phyloP scores from a whole-genome alignment of 352 stramenopile genomes.

The Elongisporangium prolatum region DNA sequence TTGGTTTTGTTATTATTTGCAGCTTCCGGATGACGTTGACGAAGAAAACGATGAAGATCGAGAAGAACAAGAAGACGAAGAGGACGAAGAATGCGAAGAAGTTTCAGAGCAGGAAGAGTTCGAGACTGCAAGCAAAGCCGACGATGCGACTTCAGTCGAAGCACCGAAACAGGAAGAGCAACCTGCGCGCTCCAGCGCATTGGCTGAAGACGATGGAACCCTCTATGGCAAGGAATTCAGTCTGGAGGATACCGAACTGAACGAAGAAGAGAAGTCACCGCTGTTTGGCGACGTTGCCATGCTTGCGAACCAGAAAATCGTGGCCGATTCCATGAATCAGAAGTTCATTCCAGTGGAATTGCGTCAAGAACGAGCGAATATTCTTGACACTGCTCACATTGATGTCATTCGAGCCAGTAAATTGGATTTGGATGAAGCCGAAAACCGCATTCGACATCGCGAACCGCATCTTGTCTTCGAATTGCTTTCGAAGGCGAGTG shows the following conservation, averaged over 20 bases:
- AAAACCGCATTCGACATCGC: conserved; percentile 79
- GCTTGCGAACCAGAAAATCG: conserved; percentile 64
- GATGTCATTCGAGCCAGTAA: conserved; percentile 83
- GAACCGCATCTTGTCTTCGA: conserved; percentile 83
- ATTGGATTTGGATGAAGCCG: conserved; percentile 67
- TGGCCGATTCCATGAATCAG: conserved; percentile 79
- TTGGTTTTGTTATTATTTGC: conserved; percentile 4
- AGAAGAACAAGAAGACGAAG: conserved; percentile 20
- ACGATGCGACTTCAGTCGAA: conserved; percentile 32
- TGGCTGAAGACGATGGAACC: conserved; percentile 78
- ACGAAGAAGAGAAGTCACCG: conserved; percentile 46
- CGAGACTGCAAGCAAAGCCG: conserved; percentile 44
- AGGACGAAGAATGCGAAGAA: conserved; percentile 33
- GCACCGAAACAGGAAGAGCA: conserved; percentile 19
- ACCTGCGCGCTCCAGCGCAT: conserved; percentile 58
- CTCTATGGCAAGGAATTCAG: conserved; percentile 80
- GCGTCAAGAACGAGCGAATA: conserved; percentile 44
- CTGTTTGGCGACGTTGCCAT: conserved; percentile 53
- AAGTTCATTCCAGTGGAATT: conserved; percentile 74
- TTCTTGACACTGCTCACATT: conserved; percentile 69
- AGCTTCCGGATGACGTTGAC: conserved; percentile 52
- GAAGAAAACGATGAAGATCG: conserved; percentile 12
- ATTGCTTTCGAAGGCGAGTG: conserved; percentile 73
- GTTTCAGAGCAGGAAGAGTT: conserved; percentile 25
- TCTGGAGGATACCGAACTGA: conserved; percentile 37